phyloP scores from a whole-genome alignment of 225 moss, liverwort and hornwort genomes.

The Pseudoscleropodium purum region DNA sequence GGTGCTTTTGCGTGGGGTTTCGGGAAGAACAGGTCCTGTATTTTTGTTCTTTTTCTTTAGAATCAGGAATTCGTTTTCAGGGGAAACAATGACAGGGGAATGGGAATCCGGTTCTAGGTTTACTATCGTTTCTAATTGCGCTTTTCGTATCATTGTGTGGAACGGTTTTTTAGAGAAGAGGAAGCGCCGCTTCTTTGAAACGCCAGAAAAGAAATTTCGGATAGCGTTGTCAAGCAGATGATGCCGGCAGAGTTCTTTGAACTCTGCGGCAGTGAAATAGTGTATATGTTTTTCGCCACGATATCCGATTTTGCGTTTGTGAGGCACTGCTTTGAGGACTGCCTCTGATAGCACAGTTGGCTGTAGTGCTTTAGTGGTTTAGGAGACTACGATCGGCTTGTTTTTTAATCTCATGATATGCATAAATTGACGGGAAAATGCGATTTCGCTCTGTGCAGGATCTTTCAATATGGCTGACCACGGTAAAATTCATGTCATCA shows the following conservation, averaged over 20 bases:
- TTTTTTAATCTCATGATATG: neutral
- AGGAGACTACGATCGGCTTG: neutral
- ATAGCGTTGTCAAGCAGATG: neutral
- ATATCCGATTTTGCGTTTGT: neutral
- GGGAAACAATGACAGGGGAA: neutral
- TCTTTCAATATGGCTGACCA: slow-evolving; percentile 31
- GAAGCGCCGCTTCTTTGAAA: neutral
- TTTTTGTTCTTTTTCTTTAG: neutral
- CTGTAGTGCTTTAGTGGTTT: neutral
- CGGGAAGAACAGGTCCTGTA: neutral
- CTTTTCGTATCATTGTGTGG: neutral
- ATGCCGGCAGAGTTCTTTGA: neutral
- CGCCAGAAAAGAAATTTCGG: neutral
- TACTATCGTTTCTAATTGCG: neutral
- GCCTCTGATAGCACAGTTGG: neutral
- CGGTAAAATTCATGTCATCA: slow-evolving; percentile 30
- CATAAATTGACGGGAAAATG: neutral
- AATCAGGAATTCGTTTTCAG: neutral
- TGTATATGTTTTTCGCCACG: neutral
- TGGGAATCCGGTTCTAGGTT: neutral
- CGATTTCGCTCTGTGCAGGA: neutral
- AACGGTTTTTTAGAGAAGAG: neutral
- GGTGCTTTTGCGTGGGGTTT: neutral
- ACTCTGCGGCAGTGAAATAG: neutral
- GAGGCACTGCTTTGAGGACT: neutral